These are phyloP conservation scores for rapeseed (Brassica napus) DNA, from an alignment of 345 rosid species.

Conservation along the genomic window Da-Ae NC_063434.1:20363001-20363500, in stretches of 20 bases:
- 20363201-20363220: slow-evolving; percentile 98
- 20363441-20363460: slow-evolving; percentile 83
- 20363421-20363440: slow-evolving; percentile 68
- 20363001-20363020: slow-evolving; percentile 91
- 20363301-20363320: too few relatives aligned
- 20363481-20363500: slow-evolving; percentile 80
- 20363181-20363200: slow-evolving; percentile 76
- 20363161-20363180: slow-evolving; percentile 80
- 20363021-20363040: slow-evolving; percentile 54
- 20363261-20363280: slow-evolving; percentile 6
- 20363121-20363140: slow-evolving; percentile 28
- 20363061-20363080: slow-evolving; percentile 16
- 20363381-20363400: background rate
- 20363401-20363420: slow-evolving; percentile 2
- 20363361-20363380: background rate
- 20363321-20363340: too few relatives aligned
- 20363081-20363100: background rate
- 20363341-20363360: background rate
- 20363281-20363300: background rate
- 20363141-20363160: slow-evolving; percentile 99
- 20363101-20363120: slow-evolving; percentile 10
- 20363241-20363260: background rate
- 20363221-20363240: slow-evolving; percentile 45
- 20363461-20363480: slow-evolving; percentile 70
- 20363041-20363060: background rate